Percentiles rank a stretch among this genome's conserved stretches.
These are phyloP conservation scores for Hypoxylon cercidicola DNA, from an alignment of 495 filamentous ascomycete genomes.

Conservation along the genomic window DNA sequence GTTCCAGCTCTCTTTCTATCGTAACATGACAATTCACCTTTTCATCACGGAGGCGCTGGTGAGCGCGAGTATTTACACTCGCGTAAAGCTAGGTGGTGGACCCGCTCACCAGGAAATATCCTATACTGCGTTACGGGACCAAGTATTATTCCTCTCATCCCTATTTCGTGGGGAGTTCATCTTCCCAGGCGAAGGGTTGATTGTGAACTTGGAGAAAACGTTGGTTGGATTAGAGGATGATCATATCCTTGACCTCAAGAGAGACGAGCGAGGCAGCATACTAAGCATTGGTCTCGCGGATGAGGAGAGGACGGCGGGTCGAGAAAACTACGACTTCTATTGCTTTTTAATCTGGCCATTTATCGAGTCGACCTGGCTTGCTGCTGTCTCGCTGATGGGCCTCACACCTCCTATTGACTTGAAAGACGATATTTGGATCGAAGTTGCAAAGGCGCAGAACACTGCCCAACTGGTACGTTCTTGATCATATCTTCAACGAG, in stretches of 20 bases:
- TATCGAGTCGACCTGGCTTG: slow-evolving; percentile 92
- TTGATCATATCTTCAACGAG: not conserved
- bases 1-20: slow-evolving; percentile 96
- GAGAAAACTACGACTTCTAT: slow-evolving; percentile 98
- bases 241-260: slow-evolving; percentile 76
- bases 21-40: slow-evolving; percentile 98
- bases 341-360: slow-evolving; percentile 99
- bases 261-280: slow-evolving; percentile 65
- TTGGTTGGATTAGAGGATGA: slow-evolving; percentile 80
- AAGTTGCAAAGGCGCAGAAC: slow-evolving; percentile 79
- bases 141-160: slow-evolving; percentile 89
- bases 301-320: slow-evolving; percentile 75
- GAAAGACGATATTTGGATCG: slow-evolving; percentile 77
- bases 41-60: slow-evolving; percentile 94
- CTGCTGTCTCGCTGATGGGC: slow-evolving; percentile 84
- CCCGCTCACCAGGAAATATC: slow-evolving; percentile 81
- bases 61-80: slow-evolving; percentile 86
- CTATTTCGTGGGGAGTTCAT: slow-evolving; percentile 98
- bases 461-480: slow-evolving; percentile 79
- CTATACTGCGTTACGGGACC: slow-evolving; percentile 73
- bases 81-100: slow-evolving; percentile 88
- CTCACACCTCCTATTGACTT: slow-evolving; percentile 76
- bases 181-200: slow-evolving; percentile 86
- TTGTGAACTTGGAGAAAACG: slow-evolving; percentile 80
- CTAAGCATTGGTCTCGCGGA: slow-evolving; percentile 77